Percentiles rank a stretch among this genome's conserved stretches.
These are phyloP conservation scores for Juglanconis juglandina DNA, from an alignment of 2,329 filamentous ascomycete species.

Conservation along the genomic window DNA sequence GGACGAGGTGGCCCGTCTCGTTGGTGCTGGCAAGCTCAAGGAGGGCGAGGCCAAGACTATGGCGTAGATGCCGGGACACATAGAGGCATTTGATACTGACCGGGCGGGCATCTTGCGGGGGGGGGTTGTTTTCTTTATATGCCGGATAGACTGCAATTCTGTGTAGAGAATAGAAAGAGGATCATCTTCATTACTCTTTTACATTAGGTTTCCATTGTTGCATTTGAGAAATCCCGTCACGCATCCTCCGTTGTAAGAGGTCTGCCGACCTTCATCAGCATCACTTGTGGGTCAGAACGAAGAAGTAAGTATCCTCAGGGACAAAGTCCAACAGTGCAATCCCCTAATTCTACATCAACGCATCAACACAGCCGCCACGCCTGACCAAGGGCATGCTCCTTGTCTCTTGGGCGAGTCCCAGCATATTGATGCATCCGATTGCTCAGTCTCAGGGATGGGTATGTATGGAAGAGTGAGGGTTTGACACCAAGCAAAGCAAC, in stretches of 20 bases:
- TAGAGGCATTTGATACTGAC: neutral
- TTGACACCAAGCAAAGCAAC: neutral
- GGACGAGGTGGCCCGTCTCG: slow-evolving; percentile 73
- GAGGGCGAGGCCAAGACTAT: slow-evolving; percentile 74
- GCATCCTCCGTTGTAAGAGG: too few species aligned
- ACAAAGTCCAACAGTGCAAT: too few species aligned
- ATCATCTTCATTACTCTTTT: too few species aligned
- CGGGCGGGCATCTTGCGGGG: neutral
- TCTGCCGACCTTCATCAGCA: too few species aligned
- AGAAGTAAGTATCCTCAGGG: too few species aligned
- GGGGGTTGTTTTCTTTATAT: neutral
- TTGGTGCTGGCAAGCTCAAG: slow-evolving; percentile 81
- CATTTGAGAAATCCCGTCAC: too few species aligned
- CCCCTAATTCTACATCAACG: too few species aligned
- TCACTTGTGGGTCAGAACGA: too few species aligned
- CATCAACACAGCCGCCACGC: too few species aligned
- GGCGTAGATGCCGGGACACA: slow-evolving; percentile 25
- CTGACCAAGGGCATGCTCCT: neutral
- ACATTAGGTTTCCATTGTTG: too few species aligned
- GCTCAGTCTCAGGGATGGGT: neutral
- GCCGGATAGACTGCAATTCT: neutral
- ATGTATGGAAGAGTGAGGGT: neutral
- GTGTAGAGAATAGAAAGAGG: neutral
- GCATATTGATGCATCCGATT: neutral
- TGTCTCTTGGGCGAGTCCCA: neutral